Base-by-base conservation (phyloP, 768 basidiomycete species). In the Suillus cothurnatus region DNA sequence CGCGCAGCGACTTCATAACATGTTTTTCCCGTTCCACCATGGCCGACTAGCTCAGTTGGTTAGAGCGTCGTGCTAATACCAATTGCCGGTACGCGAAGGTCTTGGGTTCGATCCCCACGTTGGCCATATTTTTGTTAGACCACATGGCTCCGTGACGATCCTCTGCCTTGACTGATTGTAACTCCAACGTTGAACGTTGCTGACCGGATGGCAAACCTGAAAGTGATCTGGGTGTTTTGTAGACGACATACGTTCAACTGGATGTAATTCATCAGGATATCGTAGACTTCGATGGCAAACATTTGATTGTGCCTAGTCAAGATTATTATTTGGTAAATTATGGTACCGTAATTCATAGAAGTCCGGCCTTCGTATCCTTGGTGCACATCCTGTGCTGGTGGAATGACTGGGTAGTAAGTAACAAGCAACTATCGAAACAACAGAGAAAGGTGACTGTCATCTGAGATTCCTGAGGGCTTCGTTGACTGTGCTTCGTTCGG, bases 31-130 rank as follows among this genome's bases (percentile, higher is more conserved):
- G 19, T 31, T 36, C 7, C 3, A 11, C 6, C 58, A 41, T 41
- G 89, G 90, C 90, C 89, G 90, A 86, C 88, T 92, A 91, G 90
- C 91, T 92, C 90, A 92, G 91, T 81, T 91, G 91, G 90, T 92
- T 91, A 91, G 90, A 91, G 90, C 90, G 89, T 91, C 86, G 89
- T 89, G 87, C 89, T 91, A 91, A 72, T 77, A 75, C 68, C 41
- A 36, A n/a, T 3, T 39, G 23, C 0, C 26, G 74, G 23, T 55
- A 88, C 85, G 84, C 87, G 85, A 88, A 89, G 86, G 87, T 88
- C 88, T 85, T 88, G 87, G 87, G 87, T 88, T 88, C 87, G 86
- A 88, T 83, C 87, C 87, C 86, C 86, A 87, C 84, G 85, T 87
- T 87, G 86, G 87, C 87, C 86, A 88, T 45, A 31, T 26, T 45